These are phyloP conservation scores for Trichoderma aggressivum DNA, from an alignment of 2,329 filamentous ascomycete species.

Conservation along the genomic window DNA sequence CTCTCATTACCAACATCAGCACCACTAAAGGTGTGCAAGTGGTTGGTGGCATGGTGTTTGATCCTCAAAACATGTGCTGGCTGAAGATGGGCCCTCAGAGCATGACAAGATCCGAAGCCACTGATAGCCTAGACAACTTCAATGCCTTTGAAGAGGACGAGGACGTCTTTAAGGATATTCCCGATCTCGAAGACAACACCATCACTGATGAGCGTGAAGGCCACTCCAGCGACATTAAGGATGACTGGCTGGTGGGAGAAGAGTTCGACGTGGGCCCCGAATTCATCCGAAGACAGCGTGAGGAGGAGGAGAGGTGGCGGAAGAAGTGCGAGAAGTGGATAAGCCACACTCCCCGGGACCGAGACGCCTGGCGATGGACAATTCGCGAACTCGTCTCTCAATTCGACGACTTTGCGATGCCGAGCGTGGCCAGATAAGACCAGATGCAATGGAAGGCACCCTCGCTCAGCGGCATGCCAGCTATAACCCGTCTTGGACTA, in stretches of 20 bases:
- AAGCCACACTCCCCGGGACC: constrained; percentile 52
- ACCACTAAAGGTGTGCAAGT: constrained; percentile 84
- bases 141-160: constrained; percentile 81
- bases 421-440: constrained; percentile 19
- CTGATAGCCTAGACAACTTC: constrained; percentile 60
- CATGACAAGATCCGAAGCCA: constrained; percentile 42
- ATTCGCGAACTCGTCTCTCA: constrained; percentile 58
- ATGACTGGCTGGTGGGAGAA: constrained; percentile 85
- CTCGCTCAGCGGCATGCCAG: not conserved
- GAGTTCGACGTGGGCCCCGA: constrained; percentile 97
- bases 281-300: constrained; percentile 82
- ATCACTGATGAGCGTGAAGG: constrained; percentile 49
- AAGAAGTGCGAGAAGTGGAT: constrained; percentile 87
- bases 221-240: constrained; percentile 60
- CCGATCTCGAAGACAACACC: constrained; percentile 74
- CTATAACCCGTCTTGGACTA: not conserved
- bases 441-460: not conserved
- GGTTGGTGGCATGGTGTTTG: constrained; percentile 97
- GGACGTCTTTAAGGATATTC: constrained; percentile 92
- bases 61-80: constrained; percentile 97
- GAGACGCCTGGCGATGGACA: constrained; percentile 73
- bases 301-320: constrained; percentile 89
- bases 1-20: constrained; percentile 88
- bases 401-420: constrained; percentile 39
- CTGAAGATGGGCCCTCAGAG: constrained; percentile 64